phyloP scores from a whole-genome alignment of 805 yeast genomes.

The Kuraishia capsulata region DNA sequence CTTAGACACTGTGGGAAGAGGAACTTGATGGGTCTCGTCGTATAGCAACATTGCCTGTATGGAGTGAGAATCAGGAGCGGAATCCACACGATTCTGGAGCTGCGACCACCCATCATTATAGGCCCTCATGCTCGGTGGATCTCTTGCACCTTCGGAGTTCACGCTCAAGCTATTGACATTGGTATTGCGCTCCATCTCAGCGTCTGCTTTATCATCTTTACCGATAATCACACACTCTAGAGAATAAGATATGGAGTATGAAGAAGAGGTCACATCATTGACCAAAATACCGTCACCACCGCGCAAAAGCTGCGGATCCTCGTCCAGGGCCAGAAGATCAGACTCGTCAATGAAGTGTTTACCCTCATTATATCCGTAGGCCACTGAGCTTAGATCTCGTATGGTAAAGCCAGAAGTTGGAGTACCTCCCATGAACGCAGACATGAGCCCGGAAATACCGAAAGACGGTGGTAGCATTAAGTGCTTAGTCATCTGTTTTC shows the following conservation, averaged over 20 bases:
- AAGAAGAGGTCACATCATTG: slow-evolving; percentile 5
- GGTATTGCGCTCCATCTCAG: not conserved
- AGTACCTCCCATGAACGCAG: slow-evolving; percentile 7
- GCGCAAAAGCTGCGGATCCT: not conserved
- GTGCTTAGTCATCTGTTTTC: slow-evolving; percentile 4
- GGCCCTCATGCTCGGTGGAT: not conserved
- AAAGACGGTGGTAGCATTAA: slow-evolving; percentile 6
- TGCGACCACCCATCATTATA: not conserved
- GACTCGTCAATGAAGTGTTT: not conserved
- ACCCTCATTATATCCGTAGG: not conserved
- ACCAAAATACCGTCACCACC: slow-evolving; percentile 9
- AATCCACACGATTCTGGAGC: not conserved
- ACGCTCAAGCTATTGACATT: not conserved
- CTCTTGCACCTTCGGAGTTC: not conserved
- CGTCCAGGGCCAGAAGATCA: not conserved
- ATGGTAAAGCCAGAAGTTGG: slow-evolving; percentile 7
- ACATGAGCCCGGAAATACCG: slow-evolving; percentile 6
- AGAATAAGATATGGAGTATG: slow-evolving; percentile 6
- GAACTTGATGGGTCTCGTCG: not conserved
- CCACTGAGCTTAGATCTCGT: slow-evolving; percentile 3
- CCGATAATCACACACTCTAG: slow-evolving; percentile 6
- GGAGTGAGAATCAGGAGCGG: not conserved
- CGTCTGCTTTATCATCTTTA: not conserved
- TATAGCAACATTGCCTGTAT: not conserved
- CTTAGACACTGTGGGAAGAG: not conserved